Percentiles rank a stretch among this genome's conserved stretches.
phyloP scores from a whole-genome alignment of 495 filamentous ascomycete genomes.

The Lasiosphaeris hirsuta region DNA sequence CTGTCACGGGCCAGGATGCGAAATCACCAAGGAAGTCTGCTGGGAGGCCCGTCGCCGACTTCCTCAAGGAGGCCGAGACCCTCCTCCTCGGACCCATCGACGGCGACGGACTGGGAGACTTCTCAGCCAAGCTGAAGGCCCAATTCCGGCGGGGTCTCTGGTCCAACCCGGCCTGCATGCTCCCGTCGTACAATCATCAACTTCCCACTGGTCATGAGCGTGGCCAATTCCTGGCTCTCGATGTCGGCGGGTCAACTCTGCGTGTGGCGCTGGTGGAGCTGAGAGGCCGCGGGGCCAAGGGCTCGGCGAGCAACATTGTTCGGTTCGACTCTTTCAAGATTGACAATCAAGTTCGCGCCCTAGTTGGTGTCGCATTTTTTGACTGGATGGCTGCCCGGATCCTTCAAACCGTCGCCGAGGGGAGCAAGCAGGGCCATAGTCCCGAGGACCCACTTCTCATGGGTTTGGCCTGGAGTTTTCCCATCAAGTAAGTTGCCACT shows the following conservation, averaged over 20 bases:
- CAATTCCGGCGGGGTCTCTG: constrained; percentile 46
- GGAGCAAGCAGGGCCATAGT: constrained; percentile 27
- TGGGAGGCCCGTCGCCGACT: constrained; percentile 18
- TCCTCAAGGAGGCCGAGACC: constrained; percentile 35
- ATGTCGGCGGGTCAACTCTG: constrained; percentile 75
- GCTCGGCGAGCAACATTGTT: constrained; percentile 37
- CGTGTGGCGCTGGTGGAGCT: constrained; percentile 76
- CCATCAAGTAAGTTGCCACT: constrained; percentile 66
- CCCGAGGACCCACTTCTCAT: constrained; percentile 44
- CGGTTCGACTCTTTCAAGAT: constrained; percentile 51
- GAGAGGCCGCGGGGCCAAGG: constrained; percentile 34
- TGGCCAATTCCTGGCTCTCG: constrained; percentile 58
- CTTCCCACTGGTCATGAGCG: constrained; percentile 69
- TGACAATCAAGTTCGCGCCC: constrained; percentile 39
- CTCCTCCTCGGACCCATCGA: constrained; percentile 38
- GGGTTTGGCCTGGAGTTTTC: constrained; percentile 85
- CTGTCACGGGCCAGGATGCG: constrained; percentile 35
- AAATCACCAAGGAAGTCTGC: constrained; percentile 10
- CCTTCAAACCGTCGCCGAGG: constrained; percentile 46
- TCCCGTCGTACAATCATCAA: constrained; percentile 64
- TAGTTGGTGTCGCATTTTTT: constrained; percentile 59
- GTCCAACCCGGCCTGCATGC: constrained; percentile 51
- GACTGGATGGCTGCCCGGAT: constrained; percentile 82
- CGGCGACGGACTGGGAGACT: constrained; percentile 33
- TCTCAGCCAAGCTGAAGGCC: constrained; percentile 42